Evolutionary conservation across 768 basidiomycete genomes (phyloP).

Genomic region (Russula dissimulans): DNA sequence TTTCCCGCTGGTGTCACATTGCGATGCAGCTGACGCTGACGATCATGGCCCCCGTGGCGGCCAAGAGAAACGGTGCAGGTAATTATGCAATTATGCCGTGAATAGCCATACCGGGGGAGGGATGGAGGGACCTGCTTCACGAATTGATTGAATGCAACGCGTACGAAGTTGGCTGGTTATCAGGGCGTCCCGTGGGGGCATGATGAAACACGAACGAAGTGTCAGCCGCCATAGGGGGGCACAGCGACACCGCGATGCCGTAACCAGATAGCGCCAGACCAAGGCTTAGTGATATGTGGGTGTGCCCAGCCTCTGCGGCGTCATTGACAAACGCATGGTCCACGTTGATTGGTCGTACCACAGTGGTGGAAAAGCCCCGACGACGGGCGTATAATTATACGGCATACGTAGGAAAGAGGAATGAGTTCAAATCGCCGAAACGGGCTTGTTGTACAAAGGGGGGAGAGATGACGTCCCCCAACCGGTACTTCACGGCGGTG

Average conservation of each 20-base stretch:
- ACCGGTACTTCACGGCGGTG: background rate
- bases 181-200: background rate
- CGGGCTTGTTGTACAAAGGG: background rate
- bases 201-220: slow-evolving; percentile 14
- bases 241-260: slow-evolving; percentile 1
- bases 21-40: background rate
- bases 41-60: background rate
- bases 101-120: background rate
- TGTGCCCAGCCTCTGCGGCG: slow-evolving; percentile 15
- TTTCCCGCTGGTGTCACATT: background rate
- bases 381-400: background rate
- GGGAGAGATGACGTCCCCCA: background rate
- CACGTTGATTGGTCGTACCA: slow-evolving; percentile 11
- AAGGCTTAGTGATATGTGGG: slow-evolving; percentile 14
- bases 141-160: slow-evolving; percentile 6
- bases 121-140: background rate
- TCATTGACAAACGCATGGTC: slow-evolving; percentile 10
- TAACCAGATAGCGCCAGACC: slow-evolving; percentile 7
- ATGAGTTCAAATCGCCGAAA: slow-evolving; percentile 4
- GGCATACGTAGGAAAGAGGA: background rate
- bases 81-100: slow-evolving; percentile 13
- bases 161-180: background rate
- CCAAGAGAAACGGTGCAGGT: background rate
- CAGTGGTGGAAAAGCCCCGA: slow-evolving; percentile 12
- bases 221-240: slow-evolving; percentile 14